Conservation (phyloP, 306 rosid species). For the Castanea sativa region DNA sequence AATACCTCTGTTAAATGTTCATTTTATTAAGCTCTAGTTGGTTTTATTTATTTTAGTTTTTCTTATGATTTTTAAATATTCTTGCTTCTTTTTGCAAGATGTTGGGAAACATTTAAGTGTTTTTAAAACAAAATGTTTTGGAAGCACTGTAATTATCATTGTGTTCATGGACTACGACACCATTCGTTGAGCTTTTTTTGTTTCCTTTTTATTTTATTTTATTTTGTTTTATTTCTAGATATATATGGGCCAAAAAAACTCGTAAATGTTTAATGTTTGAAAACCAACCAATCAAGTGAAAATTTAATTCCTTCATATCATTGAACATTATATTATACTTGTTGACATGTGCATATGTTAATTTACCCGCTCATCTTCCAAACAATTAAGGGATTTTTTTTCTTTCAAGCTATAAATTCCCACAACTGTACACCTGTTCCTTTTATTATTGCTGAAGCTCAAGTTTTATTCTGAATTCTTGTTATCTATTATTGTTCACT, state of each 20-base stretch:
- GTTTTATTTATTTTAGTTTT: slow-evolving; percentile 4
- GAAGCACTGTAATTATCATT: neutral
- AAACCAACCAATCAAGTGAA: too few species aligned
- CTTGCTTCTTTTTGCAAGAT: neutral
- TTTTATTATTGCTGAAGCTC: neutral
- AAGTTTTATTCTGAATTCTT: neutral
- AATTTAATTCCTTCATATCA: too few species aligned
- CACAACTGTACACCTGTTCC: neutral
- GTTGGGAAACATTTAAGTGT: neutral
- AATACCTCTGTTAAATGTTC: neutral
- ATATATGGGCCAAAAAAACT: neutral
- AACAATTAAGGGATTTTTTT: neutral
- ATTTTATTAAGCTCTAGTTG: neutral
- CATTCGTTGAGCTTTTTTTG: neutral
- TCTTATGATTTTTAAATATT: neutral
- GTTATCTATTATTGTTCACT: neutral
- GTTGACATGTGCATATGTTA: neutral
- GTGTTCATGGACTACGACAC: neutral
- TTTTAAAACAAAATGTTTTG: neutral
- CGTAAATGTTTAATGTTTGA: neutral
- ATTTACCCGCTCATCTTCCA: neutral
- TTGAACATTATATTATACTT: neutral
- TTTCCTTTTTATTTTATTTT: neutral
- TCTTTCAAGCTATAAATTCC: neutral
- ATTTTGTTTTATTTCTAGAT: neutral